phyloP scores from a whole-genome alignment of 352 stramenopile species.

The Globisporangium solare region DNA sequence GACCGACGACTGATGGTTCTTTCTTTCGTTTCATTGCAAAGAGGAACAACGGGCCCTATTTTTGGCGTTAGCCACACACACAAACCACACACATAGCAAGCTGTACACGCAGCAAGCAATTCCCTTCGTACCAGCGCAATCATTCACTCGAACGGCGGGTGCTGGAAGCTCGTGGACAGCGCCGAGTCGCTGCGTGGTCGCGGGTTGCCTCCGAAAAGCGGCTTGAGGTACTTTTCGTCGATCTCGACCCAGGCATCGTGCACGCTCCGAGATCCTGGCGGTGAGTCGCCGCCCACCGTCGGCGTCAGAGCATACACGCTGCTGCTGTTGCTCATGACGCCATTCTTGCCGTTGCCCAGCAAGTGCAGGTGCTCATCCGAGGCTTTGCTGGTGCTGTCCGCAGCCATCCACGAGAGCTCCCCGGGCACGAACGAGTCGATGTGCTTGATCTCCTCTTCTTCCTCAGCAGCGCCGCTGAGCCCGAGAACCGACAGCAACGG shows the following conservation, averaged over 20 bases:
- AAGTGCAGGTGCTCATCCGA: slow-evolving; percentile 6
- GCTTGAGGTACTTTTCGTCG: slow-evolving; percentile 41
- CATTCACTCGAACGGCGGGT: no score
- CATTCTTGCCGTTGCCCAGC: neutral
- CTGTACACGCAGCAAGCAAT: no score
- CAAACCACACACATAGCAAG: no score
- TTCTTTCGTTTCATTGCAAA: no score
- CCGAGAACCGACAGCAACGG: slow-evolving; percentile 28
- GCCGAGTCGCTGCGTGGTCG: slow-evolving; percentile 6
- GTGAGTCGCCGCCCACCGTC: slow-evolving; percentile 1
- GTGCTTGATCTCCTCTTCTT: no score
- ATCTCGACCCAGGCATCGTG: slow-evolving; percentile 25
- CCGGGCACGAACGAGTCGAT: no score
- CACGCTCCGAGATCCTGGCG: slow-evolving; percentile 14
- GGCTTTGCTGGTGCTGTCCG: neutral
- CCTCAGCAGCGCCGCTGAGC: slow-evolving; percentile 2
- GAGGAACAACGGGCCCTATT: no score
- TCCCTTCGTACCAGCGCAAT: no score
- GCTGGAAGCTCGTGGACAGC: slow-evolving; percentile 1
- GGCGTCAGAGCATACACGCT: neutral
- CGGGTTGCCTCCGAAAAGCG: slow-evolving; percentile 28
- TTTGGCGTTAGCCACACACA: no score
- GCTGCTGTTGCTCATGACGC: neutral
- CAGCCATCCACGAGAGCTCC: no score
- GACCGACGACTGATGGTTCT: no score